phyloP scores from a whole-genome alignment of 805 yeast genomes.

The Yamadazyma endophytica region DNA sequence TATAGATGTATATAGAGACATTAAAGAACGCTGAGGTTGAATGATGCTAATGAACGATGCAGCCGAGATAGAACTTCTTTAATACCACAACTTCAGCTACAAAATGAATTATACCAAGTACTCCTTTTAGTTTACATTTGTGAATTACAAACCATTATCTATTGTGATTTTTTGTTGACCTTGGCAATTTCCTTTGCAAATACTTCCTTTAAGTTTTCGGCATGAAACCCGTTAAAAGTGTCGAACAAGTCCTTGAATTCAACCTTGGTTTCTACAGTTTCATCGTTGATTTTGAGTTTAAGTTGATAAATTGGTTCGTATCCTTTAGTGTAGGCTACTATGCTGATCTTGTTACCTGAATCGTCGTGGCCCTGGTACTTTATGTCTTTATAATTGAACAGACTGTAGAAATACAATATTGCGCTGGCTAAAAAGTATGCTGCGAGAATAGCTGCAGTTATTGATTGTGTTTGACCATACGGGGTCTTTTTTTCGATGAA shows the following conservation, averaged over 20 bases:
- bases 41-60: too few species aligned
- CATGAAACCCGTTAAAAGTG: conserved; percentile 40
- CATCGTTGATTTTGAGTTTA: conserved; percentile 26
- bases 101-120: too few species aligned
- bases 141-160: conserved; percentile 1
- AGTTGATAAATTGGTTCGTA: conserved; percentile 44
- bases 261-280: conserved; percentile 14
- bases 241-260: conserved; percentile 44
- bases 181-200: conserved; percentile 14
- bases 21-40: too few species aligned
- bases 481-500: conserved; percentile 45
- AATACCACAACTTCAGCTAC: too few species aligned
- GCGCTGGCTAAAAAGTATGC: conserved; percentile 35
- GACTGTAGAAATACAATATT: conserved; percentile 20
- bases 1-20: too few species aligned
- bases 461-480: conserved; percentile 35
- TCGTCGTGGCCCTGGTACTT: conserved; percentile 42
- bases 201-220: conserved; percentile 16
- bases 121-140: too few species aligned
- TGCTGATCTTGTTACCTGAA: conserved; percentile 28
- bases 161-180: conserved; percentile 12
- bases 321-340: conserved; percentile 39
- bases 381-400: conserved; percentile 35
- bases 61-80: too few species aligned
- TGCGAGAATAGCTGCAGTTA: conserved; percentile 32